These are phyloP conservation scores for Tolypocladium tropicale DNA, from an alignment of 2,329 filamentous ascomycete genomes.

Conservation along the genomic window DNA sequence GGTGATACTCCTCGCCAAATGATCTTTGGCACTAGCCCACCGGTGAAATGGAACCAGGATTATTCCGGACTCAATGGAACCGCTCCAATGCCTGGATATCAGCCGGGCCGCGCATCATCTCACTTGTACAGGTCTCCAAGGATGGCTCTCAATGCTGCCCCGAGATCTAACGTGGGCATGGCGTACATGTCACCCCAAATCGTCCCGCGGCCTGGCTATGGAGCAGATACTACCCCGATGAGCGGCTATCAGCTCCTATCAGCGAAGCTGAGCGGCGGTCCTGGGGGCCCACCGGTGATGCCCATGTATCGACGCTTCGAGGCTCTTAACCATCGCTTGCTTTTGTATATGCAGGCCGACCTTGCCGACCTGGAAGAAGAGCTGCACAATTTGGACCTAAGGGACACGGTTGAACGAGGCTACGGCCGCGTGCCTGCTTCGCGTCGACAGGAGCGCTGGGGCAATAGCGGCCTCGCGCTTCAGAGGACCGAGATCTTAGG, in stretches of 20 bases:
- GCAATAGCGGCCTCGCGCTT: slow-evolving; percentile 46
- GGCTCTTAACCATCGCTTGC: slow-evolving; percentile 67
- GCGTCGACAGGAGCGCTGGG: slow-evolving; percentile 43
- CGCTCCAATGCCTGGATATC: background rate
- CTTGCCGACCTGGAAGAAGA: slow-evolving; percentile 72
- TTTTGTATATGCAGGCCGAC: slow-evolving; percentile 80
- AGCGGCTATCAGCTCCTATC: slow-evolving; percentile 56
- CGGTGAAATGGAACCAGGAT: background rate
- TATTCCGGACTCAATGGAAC: background rate
- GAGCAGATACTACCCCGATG: slow-evolving; percentile 24
- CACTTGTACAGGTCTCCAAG: background rate
- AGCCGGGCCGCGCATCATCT: background rate
- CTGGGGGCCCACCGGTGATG: slow-evolving; percentile 18
- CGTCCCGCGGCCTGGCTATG: background rate
- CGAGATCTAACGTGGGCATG: background rate
- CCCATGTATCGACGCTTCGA: slow-evolving; percentile 81
- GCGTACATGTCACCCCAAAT: background rate
- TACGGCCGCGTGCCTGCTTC: slow-evolving; percentile 45
- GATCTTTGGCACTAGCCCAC: background rate
- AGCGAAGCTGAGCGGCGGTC: slow-evolving; percentile 31
- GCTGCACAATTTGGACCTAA: slow-evolving; percentile 55
- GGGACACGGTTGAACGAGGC: slow-evolving; percentile 38
- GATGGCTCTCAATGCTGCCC: background rate
- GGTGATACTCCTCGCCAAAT: background rate
- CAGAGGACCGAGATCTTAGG: slow-evolving; percentile 50